phyloP scores from a whole-genome alignment of 352 stramenopile genomes.

The Pythium sp. region DNA sequence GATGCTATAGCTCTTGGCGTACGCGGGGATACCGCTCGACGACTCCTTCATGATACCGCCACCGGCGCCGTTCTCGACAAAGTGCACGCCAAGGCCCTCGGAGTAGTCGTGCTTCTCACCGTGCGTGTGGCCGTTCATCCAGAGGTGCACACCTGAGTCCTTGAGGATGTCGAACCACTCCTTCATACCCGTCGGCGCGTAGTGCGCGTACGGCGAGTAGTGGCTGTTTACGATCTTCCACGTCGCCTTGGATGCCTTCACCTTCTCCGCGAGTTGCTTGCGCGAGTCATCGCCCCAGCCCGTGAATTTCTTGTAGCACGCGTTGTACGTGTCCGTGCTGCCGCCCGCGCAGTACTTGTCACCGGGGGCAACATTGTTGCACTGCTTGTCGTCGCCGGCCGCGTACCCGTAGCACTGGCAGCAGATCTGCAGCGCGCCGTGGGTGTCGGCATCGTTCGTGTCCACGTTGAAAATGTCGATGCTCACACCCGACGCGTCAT shows the following conservation, averaged over 20 bases:
- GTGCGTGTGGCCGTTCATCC: slow-evolving; percentile 75
- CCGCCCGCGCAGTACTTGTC: slow-evolving; percentile 39
- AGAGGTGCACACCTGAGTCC: slow-evolving; percentile 58
- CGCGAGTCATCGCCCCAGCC: slow-evolving; percentile 50
- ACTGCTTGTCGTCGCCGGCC: slow-evolving; percentile 31
- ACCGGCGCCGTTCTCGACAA: slow-evolving; percentile 73
- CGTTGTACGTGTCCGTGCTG: slow-evolving; percentile 36
- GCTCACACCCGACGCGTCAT: slow-evolving; percentile 34
- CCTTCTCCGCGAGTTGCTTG: slow-evolving; percentile 35
- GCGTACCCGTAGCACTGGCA: slow-evolving; percentile 64
- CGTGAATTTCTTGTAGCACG: slow-evolving; percentile 38
- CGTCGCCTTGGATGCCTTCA: slow-evolving; percentile 46
- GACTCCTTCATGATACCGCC: slow-evolving; percentile 74
- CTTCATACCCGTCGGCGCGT: slow-evolving; percentile 29
- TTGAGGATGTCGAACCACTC: slow-evolving; percentile 48
- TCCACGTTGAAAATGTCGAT: slow-evolving; percentile 66
- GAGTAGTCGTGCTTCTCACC: slow-evolving; percentile 77
- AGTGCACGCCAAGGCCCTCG: slow-evolving; percentile 51
- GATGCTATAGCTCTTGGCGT: slow-evolving; percentile 31
- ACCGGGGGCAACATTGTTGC: slow-evolving; percentile 36
- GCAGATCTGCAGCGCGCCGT: slow-evolving; percentile 47
- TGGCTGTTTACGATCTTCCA: slow-evolving; percentile 75
- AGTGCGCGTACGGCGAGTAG: slow-evolving; percentile 61
- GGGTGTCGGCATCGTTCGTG: slow-evolving; percentile 49
- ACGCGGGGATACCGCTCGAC: slow-evolving; percentile 54